phyloP scores from a whole-genome alignment of 345 rosid species.

The Eucalyptus fibrosa region DNA sequence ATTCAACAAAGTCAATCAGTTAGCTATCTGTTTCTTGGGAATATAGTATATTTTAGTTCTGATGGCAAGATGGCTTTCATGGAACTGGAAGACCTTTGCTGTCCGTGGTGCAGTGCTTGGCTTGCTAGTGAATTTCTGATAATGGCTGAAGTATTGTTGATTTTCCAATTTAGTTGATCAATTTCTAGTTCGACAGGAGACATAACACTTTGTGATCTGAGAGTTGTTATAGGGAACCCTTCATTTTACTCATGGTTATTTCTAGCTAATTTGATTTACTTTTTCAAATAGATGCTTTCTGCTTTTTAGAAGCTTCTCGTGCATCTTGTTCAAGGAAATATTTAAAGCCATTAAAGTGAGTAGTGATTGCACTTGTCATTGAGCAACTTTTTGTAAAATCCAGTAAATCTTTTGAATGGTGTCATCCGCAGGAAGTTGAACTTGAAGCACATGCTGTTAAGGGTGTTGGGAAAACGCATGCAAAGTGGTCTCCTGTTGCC shows the following conservation, averaged over 20 bases:
- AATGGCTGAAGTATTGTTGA: neutral
- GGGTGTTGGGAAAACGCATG: slow-evolving; percentile 87
- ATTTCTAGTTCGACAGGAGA: neutral
- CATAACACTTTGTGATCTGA: neutral
- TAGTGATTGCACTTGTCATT: neutral
- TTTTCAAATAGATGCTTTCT: neutral
- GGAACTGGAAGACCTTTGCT: neutral
- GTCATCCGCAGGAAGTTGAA: slow-evolving; percentile 68
- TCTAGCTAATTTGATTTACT: neutral
- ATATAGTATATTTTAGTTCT: neutral
- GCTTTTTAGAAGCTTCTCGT: neutral
- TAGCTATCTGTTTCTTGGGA: neutral
- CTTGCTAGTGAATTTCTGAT: neutral
- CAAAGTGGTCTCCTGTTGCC: slow-evolving; percentile 98
- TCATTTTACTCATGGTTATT: neutral
- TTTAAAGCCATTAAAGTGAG: neutral
- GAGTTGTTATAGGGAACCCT: neutral
- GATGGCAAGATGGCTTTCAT: neutral
- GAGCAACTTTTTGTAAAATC: neutral
- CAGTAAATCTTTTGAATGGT: neutral
- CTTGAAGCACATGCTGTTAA: slow-evolving; percentile 94
- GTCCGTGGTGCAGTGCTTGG: neutral
- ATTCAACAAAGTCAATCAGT: neutral
- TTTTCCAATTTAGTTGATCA: neutral
- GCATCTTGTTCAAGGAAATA: neutral